Evolutionary conservation across 2,329 filamentous ascomycete genomes (phyloP).

Genomic region (Botryotinia calthae): DNA sequence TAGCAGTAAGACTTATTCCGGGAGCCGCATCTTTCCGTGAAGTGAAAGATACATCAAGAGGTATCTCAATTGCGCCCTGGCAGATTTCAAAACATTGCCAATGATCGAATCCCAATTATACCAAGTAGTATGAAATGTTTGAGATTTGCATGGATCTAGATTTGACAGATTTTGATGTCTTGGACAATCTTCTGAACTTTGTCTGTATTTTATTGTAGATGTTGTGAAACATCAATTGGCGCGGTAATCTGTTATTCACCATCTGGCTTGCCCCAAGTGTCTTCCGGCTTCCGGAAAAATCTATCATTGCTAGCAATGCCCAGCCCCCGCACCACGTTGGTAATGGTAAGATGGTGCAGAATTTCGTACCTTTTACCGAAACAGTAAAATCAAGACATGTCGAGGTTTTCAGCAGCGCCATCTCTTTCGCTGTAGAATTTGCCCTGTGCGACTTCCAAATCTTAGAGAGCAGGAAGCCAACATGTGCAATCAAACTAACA

Average conservation of each 20-base stretch:
- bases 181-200: background rate
- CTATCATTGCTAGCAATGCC: too few species aligned
- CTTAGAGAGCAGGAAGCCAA: too few species aligned
- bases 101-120: background rate
- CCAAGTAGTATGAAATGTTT: background rate
- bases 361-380: background rate
- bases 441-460: background rate
- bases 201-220: background rate
- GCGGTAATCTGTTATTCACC: background rate
- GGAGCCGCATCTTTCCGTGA: background rate
- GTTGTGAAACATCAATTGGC: background rate
- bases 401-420: background rate
- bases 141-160: background rate
- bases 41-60: background rate
- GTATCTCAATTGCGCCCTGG: too few species aligned
- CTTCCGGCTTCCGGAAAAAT: background rate
- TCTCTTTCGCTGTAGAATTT: background rate
- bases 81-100: background rate
- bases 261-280: background rate
- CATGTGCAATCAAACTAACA: too few species aligned
- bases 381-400: background rate
- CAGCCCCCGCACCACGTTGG: accelerated
- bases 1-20: too few species aligned
- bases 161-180: background rate
- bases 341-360: accelerated